Evolutionary conservation across 805 yeast species (phyloP), one percentile per base, ranked within the genome.

Genomic region (Wilhelminamyces savonicus): DNA sequence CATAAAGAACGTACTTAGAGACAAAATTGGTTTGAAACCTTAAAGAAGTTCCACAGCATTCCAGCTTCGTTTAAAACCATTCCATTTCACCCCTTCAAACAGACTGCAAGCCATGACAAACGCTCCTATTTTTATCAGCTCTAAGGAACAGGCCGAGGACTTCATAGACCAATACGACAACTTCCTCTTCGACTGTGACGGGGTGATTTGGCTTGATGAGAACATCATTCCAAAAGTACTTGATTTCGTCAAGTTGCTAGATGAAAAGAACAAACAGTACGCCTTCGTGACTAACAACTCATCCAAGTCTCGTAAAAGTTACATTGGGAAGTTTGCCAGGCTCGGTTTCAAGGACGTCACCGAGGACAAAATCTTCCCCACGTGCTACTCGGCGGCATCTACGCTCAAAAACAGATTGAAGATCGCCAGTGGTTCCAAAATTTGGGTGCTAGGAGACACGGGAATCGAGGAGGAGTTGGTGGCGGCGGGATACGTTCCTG

Each of bases 111-210:
- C n/a, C n/a, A n/a, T n/a, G n/a, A n/a, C n/a, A n/a, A n/a, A n/a
- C n/a, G n/a, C n/a, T n/a, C n/a, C n/a, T n/a, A n/a, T n/a, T n/a
- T n/a, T n/a, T n/a, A n/a, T n/a, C n/a, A n/a, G n/a, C n/a, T n/a
- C n/a, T 9, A 36, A 29, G 17, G 43, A 37, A 16, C 39, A 39
- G 7, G 56, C 57, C 1, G 32, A 34, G 13, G 31, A 24, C 3
- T 31, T 57, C 13, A 30, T 56, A 6, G 54, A 48, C 16, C 50
- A 66, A 30, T 82, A 81, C 53, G 96, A 87, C 50, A 86, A 84
- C 35, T 90, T 88, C 46, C 62, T 92, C 42, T 92, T 92, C 52
- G 98, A 92, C 50, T 92, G 98, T 62, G 98, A 92, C 52, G 98
- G 98, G 19, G 69, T 62, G 5, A 45, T 62, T 7, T 62, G 69